Evolutionary conservation across 176 grass and related monocot genomes (phyloP).

Genomic region (Eremochloa ophiuroides): DNA sequence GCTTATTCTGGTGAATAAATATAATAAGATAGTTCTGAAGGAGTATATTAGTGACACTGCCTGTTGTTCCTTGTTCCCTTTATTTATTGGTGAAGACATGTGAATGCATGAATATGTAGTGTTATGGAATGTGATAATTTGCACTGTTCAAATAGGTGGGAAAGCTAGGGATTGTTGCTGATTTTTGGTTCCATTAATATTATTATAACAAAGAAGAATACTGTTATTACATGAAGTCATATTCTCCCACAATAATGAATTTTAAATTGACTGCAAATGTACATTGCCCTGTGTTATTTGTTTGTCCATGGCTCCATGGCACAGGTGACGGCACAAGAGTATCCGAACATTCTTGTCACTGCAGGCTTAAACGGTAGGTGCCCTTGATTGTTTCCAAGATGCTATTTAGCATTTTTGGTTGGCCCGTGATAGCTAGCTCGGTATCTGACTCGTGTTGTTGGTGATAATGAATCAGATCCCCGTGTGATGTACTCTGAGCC

Average conservation of each 20-base stretch:
- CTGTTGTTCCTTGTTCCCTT: not conserved
- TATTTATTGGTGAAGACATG: not conserved
- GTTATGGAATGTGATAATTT: not conserved
- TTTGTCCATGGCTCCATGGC: conserved; percentile 10
- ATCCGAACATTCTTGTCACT: conserved; percentile 84
- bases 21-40: not conserved
- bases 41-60: not conserved
- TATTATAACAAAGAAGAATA: not conserved
- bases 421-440: not conserved
- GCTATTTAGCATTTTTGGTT: not conserved
- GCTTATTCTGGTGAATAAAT: not conserved
- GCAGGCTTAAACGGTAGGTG: conserved; percentile 82
- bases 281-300: not conserved
- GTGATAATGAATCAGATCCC: conserved; percentile 37
- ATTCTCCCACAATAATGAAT: not conserved
- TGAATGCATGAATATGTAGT: not conserved
- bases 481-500: conserved; percentile 84
- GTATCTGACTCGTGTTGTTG: not conserved
- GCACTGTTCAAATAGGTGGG: not conserved
- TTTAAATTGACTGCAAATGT: not conserved
- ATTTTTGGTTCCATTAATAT: not conserved
- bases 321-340: conserved; percentile 66
- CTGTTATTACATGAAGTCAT: not conserved
- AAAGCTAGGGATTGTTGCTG: not conserved
- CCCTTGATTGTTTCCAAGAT: not conserved